Conservation (phyloP, 108 stramenopile genomes). For the Epithemia pelagica region DNA sequence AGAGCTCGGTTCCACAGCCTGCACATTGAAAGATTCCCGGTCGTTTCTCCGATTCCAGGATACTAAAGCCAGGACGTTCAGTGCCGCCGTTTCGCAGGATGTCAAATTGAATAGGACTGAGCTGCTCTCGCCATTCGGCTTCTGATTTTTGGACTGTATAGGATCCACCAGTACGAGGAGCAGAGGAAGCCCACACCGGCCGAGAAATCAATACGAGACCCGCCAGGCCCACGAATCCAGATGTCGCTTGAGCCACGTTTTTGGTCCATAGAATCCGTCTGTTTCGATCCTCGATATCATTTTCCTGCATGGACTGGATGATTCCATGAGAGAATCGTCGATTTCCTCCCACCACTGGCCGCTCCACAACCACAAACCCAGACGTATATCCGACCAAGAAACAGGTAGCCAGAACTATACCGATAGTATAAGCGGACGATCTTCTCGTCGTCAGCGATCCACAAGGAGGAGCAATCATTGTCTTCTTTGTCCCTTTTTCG, state of each 20-base stretch:
- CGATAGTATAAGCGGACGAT: too few species aligned
- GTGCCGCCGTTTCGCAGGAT: conserved; percentile 75
- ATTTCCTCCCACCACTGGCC: neutral
- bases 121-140: conserved; percentile 47
- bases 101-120: conserved; percentile 53
- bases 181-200: conserved; percentile 7
- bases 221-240: neutral
- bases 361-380: neutral
- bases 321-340: neutral
- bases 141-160: conserved; percentile 58
- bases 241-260: neutral
- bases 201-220: conserved; percentile 1
- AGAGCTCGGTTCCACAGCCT: conserved; percentile 72
- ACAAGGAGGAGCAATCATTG: too few species aligned
- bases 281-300: conserved; percentile 1
- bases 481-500: too few species aligned
- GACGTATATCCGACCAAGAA: neutral
- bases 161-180: conserved; percentile 42
- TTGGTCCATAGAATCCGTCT: conserved; percentile 5
- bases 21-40: conserved; percentile 70
- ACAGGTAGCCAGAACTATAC: too few species aligned
- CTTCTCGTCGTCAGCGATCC: too few species aligned
- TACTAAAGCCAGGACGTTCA: conserved; percentile 59
- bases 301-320: neutral
- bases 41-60: conserved; percentile 60